phyloP scores from a whole-genome alignment of 176 grass and related monocot genomes.

The Oryza officinalis region DNA sequence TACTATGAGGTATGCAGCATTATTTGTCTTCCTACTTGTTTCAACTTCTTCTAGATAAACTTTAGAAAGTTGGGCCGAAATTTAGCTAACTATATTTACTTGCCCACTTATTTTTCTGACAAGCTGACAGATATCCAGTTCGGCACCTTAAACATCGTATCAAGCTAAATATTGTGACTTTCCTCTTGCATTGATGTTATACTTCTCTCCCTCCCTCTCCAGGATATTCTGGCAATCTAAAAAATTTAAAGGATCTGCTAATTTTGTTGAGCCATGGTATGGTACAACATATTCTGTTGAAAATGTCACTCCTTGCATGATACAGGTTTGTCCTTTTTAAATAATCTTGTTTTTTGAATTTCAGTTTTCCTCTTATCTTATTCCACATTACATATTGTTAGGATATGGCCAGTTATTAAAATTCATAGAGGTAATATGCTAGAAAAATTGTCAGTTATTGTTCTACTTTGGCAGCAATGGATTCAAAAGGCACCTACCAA shows the following conservation, averaged over 20 bases:
- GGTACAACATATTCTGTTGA: slow-evolving; percentile 66
- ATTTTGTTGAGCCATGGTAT: slow-evolving; percentile 88
- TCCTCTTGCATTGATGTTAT: slow-evolving; percentile 20
- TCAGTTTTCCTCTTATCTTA: background rate
- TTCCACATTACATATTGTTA: background rate
- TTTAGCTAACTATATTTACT: background rate
- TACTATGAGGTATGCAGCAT: no score
- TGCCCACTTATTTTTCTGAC: slow-evolving; percentile 6
- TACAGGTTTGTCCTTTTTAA: slow-evolving; percentile 56
- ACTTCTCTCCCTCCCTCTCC: slow-evolving; percentile 17
- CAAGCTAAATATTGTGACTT: background rate
- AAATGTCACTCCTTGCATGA: slow-evolving; percentile 61
- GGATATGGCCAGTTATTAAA: background rate
- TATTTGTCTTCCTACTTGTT: background rate
- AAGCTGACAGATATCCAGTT: background rate
- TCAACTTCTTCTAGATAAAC: background rate
- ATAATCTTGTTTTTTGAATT: background rate
- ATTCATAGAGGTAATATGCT: background rate
- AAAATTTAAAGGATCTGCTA: slow-evolving; percentile 74
- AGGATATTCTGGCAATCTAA: slow-evolving; percentile 91
- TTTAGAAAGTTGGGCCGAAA: background rate
- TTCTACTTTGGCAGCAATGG: slow-evolving; percentile 70
- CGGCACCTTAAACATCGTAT: background rate
- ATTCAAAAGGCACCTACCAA: slow-evolving; percentile 78
- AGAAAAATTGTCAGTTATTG: slow-evolving; percentile 22